Base-by-base conservation (phyloP, 1,284 basidiomycete genomes). In the Leccinum subspadiceum region DNA sequence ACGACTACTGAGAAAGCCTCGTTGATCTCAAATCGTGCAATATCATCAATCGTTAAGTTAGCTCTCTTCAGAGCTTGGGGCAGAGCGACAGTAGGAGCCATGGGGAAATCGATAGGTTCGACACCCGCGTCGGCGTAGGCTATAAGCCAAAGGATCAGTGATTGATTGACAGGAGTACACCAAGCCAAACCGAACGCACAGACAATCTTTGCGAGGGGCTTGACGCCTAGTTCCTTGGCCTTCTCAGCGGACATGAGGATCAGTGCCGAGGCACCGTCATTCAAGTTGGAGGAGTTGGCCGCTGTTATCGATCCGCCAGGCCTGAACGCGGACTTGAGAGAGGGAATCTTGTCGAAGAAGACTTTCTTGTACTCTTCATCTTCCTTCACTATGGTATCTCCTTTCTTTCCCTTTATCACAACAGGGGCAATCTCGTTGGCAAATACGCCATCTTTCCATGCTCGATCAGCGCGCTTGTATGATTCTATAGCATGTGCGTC, bases 341-440 rank as follows among this genome's bases (percentile, higher is more conserved):
- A 81, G 53, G 92, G 93, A 66, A 98, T 86, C 77, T 96, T 94
- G 67, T 98, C 94, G 74, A 90, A 93, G 67, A 96, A 88, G 65
- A 97, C 87, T 69, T 93, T 90, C 79, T 93, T 98, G 85, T 94
- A 98, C 75, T 99, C 96, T 77, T 99, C 97, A 72, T 99, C 97
- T 79, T 99, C 96, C 67, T 82, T 83, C 58, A 97, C 84, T 61
- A 98, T 77, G 37, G 85, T 89, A 73, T 98, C 93, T 46, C 94
- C 96, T 80, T 96, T 97, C 81, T 93, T 93, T 70, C 90, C 89
- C 80, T 97, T 96, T 78, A 98, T 86, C 12, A 88, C 90, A n/a
- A 99, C 86, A 12, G 95, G 94, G 1, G 90, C 92, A 60, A 99
- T 87, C 80, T 99, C 97, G 39, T 86, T 86, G 65, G 89, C 81